Base-by-base conservation (phyloP, 1,284 basidiomycete genomes). In the Tilletiaria anomala region DNA sequence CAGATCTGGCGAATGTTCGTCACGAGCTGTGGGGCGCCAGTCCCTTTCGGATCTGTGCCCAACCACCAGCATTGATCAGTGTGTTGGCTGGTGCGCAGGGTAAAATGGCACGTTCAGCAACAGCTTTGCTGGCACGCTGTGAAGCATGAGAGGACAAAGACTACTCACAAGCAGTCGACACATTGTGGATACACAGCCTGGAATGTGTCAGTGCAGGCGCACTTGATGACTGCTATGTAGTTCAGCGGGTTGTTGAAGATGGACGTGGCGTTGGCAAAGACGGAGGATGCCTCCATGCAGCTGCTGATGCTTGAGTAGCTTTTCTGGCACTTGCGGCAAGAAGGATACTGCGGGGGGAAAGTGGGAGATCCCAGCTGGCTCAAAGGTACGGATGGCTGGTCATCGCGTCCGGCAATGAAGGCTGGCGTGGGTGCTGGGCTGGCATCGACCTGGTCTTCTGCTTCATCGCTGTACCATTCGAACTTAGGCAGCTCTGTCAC, bases 191-290 rank as follows among this genome's bases (percentile, higher is more conserved):
- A 79, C 11, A 70, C 73, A 32, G 76, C 70, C 57, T 76, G 73
- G 67, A 80, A 79, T 0, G 76, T 78, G 49, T 79, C 76, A 5
- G 73, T 72, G 56, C 79, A 82, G 2, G 78, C 73, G 61, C 79
- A 80, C 60, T 76, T 72, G 59, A 80, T 78, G 24, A 78, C 71
- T 18, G 50, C 44, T 40, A 60, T 51, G 44, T 56, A 60, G 19
- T 41, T 48, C 8, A 51, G 39, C 1, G 57, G 55, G 19, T 49
- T 42, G 43, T 58, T 53, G 44, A 60, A 58, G 47, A 60, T 56
- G 12, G 34, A 42, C 1, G 55, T 47, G 2, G 51, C 49, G 35
- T 60, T 58, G 24, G 44, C 44, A 23, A 60, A 60, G 4, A 52
- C 53, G 3, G 45, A 24, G 6, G 43, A 40, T 1, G 57, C 57